These are phyloP conservation scores for Gracilaria gracilis DNA, from an alignment of 23 red algal genomes.

Conservation along the genomic window DNA sequence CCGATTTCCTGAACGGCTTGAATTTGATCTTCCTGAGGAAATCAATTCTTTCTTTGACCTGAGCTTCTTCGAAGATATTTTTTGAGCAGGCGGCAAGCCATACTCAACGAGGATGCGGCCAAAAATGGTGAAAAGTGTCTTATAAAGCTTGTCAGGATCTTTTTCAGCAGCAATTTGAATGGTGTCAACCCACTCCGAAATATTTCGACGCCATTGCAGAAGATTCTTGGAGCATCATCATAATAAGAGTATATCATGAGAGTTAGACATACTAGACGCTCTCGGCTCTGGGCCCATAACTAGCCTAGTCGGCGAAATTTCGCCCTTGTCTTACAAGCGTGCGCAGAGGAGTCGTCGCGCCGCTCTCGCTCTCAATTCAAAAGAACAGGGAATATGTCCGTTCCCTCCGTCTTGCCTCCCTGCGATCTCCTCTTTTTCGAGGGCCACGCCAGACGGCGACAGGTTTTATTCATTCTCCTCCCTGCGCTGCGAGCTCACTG, in stretches of 20 bases:
- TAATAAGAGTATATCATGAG: not conserved
- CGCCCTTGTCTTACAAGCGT: no score
- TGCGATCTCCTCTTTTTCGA: no score
- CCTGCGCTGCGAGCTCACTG: no score
- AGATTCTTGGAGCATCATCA: not conserved
- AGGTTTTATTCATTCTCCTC: no score
- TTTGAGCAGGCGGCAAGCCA: conserved; percentile 5
- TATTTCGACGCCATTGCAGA: not conserved
- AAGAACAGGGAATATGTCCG: no score
- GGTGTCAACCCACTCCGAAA: conserved; percentile 25
- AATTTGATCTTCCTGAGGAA: not conserved
- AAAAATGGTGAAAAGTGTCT: conserved; percentile 17
- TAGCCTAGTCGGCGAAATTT: no score
- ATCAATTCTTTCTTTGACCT: conserved; percentile 1
- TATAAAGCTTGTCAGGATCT: not conserved
- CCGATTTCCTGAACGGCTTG: not conserved
- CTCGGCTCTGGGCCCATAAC: not conserved
- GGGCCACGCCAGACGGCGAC: no score
- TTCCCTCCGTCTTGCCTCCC: no score
- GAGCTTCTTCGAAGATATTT: conserved; percentile 19
- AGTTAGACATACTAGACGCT: not conserved
- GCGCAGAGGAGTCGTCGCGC: no score
- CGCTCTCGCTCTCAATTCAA: no score
- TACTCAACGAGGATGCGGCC: not conserved
- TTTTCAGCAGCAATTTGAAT: not conserved